A percentile compares a stretch with the other conserved stretches of the same genome.
phyloP scores from a whole-genome alignment of 2,329 filamentous ascomycete species.

The Ophiostoma montium region DNA sequence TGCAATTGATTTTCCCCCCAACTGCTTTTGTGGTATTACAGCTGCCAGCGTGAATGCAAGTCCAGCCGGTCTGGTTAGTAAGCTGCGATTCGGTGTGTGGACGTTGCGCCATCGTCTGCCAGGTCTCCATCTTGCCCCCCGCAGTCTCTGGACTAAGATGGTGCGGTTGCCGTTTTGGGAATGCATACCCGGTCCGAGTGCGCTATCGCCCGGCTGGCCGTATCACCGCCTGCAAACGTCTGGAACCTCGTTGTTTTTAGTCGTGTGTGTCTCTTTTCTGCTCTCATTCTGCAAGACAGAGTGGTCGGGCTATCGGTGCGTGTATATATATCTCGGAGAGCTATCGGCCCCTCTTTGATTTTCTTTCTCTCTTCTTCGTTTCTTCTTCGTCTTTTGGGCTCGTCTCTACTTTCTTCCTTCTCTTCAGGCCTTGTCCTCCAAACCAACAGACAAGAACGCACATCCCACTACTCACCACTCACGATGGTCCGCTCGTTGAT shows the following conservation, averaged over 20 bases:
- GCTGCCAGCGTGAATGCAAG: no score
- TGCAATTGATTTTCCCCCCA: conserved; percentile 25
- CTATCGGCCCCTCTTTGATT: not conserved
- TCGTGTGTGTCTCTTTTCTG: not conserved
- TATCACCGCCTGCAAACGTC: not conserved
- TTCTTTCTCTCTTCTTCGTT: not conserved
- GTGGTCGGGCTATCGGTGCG: no score
- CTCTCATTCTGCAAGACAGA: no score
- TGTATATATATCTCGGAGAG: no score
- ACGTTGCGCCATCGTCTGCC: not conserved
- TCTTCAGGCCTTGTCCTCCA: not conserved
- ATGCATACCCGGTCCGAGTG: conserved; percentile 7
- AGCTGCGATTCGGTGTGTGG: no score
- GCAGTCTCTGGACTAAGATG: not conserved
- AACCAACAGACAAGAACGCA: no score
- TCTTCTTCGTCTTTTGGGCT: not conserved
- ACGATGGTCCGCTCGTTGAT: conserved; percentile 9
- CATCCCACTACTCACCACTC: not conserved
- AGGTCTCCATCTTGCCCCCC: not conserved
- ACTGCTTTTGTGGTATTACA: not conserved
- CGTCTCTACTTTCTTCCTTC: not conserved
- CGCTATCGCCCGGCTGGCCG: not conserved
- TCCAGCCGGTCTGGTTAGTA: no score
- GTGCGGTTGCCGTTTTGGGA: conserved; percentile 8
- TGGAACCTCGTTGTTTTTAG: not conserved